These are phyloP conservation scores for Pythium apleroticum DNA, from an alignment of 352 stramenopile species.

Conservation along the genomic window DNA sequence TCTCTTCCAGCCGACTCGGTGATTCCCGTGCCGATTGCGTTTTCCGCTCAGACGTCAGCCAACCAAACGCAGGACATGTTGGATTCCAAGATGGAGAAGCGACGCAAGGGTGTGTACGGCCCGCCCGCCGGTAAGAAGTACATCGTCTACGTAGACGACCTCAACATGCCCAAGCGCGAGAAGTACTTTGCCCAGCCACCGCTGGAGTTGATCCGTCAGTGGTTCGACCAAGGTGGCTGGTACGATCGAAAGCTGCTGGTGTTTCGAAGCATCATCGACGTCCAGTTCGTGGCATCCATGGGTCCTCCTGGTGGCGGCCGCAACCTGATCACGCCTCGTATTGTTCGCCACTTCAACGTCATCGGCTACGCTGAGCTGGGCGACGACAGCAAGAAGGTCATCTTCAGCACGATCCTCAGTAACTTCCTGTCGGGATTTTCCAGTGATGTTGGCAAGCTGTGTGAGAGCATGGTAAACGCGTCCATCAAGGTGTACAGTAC, in stretches of 20 bases:
- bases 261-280: conserved; percentile 88
- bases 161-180: conserved; percentile 96
- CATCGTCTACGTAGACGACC: conserved; percentile 94
- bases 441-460: conserved; percentile 54
- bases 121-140: conserved; percentile 91
- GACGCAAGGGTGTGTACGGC: conserved; percentile 91
- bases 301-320: conserved; percentile 90
- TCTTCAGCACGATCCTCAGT: conserved; percentile 92
- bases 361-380: conserved; percentile 90
- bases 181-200: conserved; percentile 94
- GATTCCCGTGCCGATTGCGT: conserved; percentile 91
- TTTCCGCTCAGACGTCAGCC: conserved; percentile 90
- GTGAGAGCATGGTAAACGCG: conserved; percentile 69
- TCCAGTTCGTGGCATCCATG: conserved; percentile 91
- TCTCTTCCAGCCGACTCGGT: conserved; percentile 82
- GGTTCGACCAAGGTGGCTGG: conserved; percentile 94
- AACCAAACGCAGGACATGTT: conserved; percentile 93
- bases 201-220: conserved; percentile 94
- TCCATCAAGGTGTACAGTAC: conserved; percentile 92
- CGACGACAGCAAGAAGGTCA: conserved; percentile 88
- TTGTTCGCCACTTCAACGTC: conserved; percentile 94
- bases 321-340: conserved; percentile 89
- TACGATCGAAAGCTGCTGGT: conserved; percentile 93
- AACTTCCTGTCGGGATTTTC: conserved; percentile 76
- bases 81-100: conserved; percentile 92